A percentile compares a stretch with the other conserved stretches of the same genome.
phyloP scores from a whole-genome alignment of 106 monocot genomes.

The Acanthochlamys bracteata region DNA sequence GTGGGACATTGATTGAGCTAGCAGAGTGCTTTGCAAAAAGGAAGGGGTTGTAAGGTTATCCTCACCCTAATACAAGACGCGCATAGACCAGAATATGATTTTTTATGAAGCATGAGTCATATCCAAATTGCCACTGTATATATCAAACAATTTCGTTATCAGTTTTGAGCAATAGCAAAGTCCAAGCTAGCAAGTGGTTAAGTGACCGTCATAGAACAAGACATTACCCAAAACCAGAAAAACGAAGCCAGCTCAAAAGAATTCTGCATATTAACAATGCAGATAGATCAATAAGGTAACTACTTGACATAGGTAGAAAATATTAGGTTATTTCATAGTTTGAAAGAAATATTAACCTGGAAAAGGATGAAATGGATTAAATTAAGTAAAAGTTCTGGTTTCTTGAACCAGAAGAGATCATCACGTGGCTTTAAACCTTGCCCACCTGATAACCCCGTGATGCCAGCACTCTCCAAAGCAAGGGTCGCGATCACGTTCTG shows the following conservation, averaged over 20 bases:
- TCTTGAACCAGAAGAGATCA: constrained; percentile 97
- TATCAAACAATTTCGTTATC: constrained; percentile 1
- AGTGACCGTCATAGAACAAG: not conserved
- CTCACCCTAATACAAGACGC: constrained; percentile 82
- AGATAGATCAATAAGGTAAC: not conserved
- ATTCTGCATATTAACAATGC: constrained; percentile 51
- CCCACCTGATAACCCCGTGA: constrained; percentile 28
- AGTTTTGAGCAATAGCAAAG: not conserved
- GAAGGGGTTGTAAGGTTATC: too few species aligned
- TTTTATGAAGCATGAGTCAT: constrained; percentile 79
- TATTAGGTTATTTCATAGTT: not conserved
- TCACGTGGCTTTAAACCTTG: constrained; percentile 67
- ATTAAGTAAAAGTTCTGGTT: constrained; percentile 71
- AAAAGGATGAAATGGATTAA: constrained; percentile 98
- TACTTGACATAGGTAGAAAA: not conserved
- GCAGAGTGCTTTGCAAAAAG: too few species aligned
- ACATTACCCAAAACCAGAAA: constrained; percentile 97
- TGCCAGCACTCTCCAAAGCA: constrained; percentile 60
- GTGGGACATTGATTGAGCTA: too few species aligned
- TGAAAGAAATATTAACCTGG: constrained; percentile 41
- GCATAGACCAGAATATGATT: constrained; percentile 73
- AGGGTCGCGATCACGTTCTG: constrained; percentile 90
- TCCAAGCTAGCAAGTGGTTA: not conserved
- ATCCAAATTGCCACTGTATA: constrained; percentile 90
- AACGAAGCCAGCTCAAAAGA: constrained; percentile 96